A percentile compares a stretch with the other conserved stretches of the same genome.
Evolutionary conservation across 345 rosid genomes (phyloP).

Genomic region (Salix dunnii): DNA sequence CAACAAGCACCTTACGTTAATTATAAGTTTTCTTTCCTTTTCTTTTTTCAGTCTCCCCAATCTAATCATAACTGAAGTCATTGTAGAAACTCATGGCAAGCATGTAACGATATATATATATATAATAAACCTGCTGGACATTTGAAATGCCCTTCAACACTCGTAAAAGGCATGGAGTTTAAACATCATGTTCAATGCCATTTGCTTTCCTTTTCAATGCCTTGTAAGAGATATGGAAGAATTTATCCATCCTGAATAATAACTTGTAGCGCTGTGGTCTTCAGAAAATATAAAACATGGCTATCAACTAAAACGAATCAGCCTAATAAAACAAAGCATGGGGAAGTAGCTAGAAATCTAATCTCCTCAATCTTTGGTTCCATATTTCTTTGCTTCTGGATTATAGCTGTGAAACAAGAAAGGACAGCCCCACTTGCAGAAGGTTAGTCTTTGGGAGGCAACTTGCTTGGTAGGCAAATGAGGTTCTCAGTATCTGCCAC

Average conservation of each 20-base stretch:
- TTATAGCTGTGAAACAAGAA: constrained; percentile 32
- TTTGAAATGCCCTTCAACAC: background rate
- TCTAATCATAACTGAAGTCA: background rate
- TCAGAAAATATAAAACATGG: background rate
- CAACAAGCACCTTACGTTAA: background rate
- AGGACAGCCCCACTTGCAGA: constrained; percentile 38
- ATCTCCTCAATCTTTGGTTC: constrained; percentile 5
- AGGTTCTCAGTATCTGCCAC: constrained; percentile 37
- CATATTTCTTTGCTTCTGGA: background rate
- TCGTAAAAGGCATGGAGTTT: background rate
- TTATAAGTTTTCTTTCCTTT: background rate
- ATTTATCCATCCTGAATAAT: background rate
- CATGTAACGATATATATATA: too few species aligned
- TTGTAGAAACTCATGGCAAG: background rate
- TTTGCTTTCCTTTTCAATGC: background rate
- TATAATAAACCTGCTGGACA: background rate
- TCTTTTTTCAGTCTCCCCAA: background rate
- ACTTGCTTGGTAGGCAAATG: constrained; percentile 32
- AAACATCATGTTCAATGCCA: background rate
- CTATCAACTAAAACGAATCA: background rate
- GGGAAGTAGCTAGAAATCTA: background rate
- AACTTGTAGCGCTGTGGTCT: background rate
- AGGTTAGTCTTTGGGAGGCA: constrained; percentile 31
- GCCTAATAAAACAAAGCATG: background rate
- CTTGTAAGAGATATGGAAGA: background rate